Conservation (phyloP, 306 rosid species). For the Glycine soja region DNA sequence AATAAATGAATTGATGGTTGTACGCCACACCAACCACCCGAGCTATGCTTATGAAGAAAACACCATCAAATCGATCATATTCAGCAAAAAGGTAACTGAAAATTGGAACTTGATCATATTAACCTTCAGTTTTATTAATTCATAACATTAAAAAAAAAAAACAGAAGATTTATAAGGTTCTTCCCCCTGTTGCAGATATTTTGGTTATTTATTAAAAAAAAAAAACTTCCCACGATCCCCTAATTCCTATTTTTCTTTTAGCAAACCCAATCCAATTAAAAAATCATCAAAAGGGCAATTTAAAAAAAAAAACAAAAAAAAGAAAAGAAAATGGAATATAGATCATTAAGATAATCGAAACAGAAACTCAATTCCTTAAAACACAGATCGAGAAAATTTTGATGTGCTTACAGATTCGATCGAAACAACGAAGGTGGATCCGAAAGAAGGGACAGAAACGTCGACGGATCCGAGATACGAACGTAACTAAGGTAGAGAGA, state of each 20-base stretch:
- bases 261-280: neutral
- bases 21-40: too few species aligned
- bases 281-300: neutral
- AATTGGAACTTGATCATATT: conserved; percentile 2
- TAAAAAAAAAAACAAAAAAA: neutral
- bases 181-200: neutral
- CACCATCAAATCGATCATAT: conserved; percentile 17
- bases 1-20: too few species aligned
- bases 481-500: conserved; percentile 25
- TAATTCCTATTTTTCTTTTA: neutral
- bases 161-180: too few species aligned
- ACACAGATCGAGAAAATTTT: neutral
- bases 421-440: conserved; percentile 35
- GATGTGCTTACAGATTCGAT: conserved; percentile 36
- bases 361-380: conserved; percentile 14
- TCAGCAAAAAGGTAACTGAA: neutral
- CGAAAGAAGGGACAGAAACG: neutral
- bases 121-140: neutral
- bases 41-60: neutral
- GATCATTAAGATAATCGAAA: conserved; percentile 22
- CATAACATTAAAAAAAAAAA: neutral
- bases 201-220: neutral
- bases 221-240: neutral
- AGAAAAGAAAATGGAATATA: neutral
- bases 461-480: neutral